Conservation (phyloP, 2,329 filamentous ascomycete genomes). For the Aspergillus sp. region DNA sequence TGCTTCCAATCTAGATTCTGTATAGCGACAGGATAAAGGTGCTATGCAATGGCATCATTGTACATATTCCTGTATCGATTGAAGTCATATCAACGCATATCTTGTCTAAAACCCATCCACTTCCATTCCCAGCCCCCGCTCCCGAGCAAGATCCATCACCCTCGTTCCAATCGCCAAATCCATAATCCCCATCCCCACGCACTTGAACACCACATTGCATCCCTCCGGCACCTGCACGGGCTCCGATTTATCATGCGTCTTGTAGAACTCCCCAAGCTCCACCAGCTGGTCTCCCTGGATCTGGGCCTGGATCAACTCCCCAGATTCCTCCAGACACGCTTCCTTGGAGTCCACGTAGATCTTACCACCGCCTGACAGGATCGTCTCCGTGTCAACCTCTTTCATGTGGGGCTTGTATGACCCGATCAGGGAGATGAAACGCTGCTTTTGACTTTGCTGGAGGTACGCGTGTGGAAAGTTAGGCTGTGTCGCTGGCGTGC, state of each 20-base stretch:
- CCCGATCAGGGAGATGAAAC: conserved; percentile 49
- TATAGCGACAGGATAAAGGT: not conserved
- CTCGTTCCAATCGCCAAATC: conserved; percentile 44
- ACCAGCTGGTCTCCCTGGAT: conserved; percentile 33
- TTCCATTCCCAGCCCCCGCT: conserved; percentile 26
- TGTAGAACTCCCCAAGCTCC: conserved; percentile 40
- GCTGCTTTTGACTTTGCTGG: conserved; percentile 26
- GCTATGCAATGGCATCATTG: not conserved
- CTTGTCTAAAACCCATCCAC: conserved; percentile 33
- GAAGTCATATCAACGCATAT: not conserved
- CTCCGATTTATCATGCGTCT: conserved; percentile 8
- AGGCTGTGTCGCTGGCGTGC: conserved; percentile 42
- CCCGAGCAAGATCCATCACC: conserved; percentile 32
- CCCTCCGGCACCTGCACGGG: conserved; percentile 21
- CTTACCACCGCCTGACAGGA: conserved; percentile 55
- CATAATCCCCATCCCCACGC: conserved; percentile 49
- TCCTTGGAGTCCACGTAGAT: conserved; percentile 60
- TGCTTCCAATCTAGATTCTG: too few relatives aligned
- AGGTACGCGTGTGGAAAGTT: conserved; percentile 39
- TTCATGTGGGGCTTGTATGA: conserved; percentile 53
- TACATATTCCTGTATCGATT: not conserved
- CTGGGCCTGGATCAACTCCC: conserved; percentile 41
- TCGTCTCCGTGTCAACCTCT: conserved; percentile 43
- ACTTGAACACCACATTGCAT: conserved; percentile 46
- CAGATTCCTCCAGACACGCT: conserved; percentile 43